Conservation (phyloP, 1,139 yeast genomes). For the Debaryomyces sp. region DNA sequence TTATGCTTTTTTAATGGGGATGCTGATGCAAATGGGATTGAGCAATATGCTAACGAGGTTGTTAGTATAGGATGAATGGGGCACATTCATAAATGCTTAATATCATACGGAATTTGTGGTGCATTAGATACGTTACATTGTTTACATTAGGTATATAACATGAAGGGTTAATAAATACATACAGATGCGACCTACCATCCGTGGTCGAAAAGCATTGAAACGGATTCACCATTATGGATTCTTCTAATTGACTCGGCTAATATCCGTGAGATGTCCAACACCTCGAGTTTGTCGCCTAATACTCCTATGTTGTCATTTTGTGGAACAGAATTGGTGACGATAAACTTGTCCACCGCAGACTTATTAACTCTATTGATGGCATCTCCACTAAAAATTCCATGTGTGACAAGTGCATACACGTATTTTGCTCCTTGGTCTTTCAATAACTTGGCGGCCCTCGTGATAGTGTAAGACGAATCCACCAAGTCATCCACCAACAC, state of each 20-base stretch:
- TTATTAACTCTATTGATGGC: slow-evolving; percentile 73
- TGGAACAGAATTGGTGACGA: slow-evolving; percentile 93
- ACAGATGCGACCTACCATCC: slow-evolving; percentile 49
- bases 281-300: slow-evolving; percentile 70
- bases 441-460: slow-evolving; percentile 86
- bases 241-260: slow-evolving; percentile 95
- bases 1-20: neutral
- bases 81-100: neutral
- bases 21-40: neutral
- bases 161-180: neutral
- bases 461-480: slow-evolving; percentile 90
- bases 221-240: slow-evolving; percentile 96
- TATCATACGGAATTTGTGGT: neutral
- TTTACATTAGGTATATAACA: neutral
- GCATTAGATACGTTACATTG: neutral
- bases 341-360: slow-evolving; percentile 77
- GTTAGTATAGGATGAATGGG: too few relatives aligned
- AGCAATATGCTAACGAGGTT: too few relatives aligned
- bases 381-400: slow-evolving; percentile 91
- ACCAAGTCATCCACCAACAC: slow-evolving; percentile 89
- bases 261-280: slow-evolving; percentile 82
- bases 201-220: slow-evolving; percentile 89
- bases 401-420: slow-evolving; percentile 89
- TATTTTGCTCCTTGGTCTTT: slow-evolving; percentile 91
- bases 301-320: slow-evolving; percentile 61